phyloP scores from a whole-genome alignment of 164 flowering plant species.

The Piper betle region DNA sequence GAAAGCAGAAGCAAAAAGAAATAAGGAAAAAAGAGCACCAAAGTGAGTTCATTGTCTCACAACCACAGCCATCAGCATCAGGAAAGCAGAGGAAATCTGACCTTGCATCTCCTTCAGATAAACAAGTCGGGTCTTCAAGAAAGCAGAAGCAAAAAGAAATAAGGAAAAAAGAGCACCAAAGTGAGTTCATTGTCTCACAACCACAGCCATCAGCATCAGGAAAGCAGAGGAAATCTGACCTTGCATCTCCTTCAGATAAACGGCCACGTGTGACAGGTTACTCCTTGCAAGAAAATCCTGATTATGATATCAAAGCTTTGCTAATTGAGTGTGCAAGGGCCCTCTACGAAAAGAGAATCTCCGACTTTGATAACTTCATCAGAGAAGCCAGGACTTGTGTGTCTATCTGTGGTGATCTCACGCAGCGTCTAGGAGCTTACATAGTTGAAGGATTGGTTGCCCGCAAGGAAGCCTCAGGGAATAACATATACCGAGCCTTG shows the following conservation, averaged over 20 bases:
- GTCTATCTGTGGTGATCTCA: constrained; percentile 24
- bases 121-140: constrained; percentile 16
- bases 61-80: constrained; percentile 20
- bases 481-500: constrained; percentile 22
- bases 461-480: constrained; percentile 25
- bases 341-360: constrained; percentile 9
- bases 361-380: constrained; percentile 9
- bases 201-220: constrained; percentile 22
- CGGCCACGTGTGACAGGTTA: constrained; percentile 25
- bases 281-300: constrained; percentile 17
- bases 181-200: constrained; percentile 5
- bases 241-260: constrained; percentile 23
- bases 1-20: constrained; percentile 7
- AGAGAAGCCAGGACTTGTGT: constrained; percentile 9
- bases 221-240: constrained; percentile 12
- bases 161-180: constrained; percentile 1
- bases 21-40: neutral
- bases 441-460: constrained; percentile 34
- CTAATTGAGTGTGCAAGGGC: constrained; percentile 19
- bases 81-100: constrained; percentile 14
- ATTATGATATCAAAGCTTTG: constrained; percentile 14
- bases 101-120: constrained; percentile 12
- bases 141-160: constrained; percentile 5
- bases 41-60: constrained; percentile 3
- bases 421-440: constrained; percentile 34